Conservation (phyloP, 306 rosid genomes). For the Betula pendula region DNA sequence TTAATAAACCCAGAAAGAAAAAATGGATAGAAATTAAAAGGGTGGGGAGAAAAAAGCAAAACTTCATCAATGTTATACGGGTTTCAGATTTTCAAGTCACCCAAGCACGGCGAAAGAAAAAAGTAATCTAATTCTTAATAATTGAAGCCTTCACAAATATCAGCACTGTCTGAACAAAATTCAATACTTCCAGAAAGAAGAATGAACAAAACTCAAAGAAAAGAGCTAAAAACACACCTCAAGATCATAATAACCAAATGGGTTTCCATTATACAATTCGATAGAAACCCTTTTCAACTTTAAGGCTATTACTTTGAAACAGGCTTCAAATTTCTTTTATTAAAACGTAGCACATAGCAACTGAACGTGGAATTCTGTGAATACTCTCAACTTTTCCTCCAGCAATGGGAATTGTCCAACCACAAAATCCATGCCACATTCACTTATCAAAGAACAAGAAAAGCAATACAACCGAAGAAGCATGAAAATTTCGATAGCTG, state of each 20-base stretch:
- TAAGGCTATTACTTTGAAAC: neutral
- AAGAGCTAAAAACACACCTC: neutral
- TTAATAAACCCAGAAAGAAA: neutral
- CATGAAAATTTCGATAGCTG: neutral
- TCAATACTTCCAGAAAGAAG: neutral
- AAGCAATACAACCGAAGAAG: neutral
- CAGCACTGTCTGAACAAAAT: neutral
- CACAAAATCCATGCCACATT: neutral
- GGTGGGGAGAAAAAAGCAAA: neutral
- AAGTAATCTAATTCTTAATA: neutral
- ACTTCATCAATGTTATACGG: too few species aligned
- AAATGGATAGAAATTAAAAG: neutral
- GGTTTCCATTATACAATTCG: neutral
- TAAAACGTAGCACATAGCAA: neutral
- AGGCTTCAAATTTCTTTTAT: neutral
- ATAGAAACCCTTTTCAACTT: neutral
- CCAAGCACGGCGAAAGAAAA: neutral
- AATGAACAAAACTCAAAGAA: neutral
- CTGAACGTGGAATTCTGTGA: neutral
- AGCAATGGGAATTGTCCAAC: slow-evolving; percentile 11
- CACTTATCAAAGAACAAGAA: neutral
- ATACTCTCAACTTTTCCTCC: neutral
- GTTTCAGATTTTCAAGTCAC: neutral
- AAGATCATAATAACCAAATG: neutral
- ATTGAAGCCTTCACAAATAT: neutral